These are phyloP conservation scores for Moricandia arvensis DNA, from an alignment of 345 rosid genomes.

Conservation along the genomic window DNA sequence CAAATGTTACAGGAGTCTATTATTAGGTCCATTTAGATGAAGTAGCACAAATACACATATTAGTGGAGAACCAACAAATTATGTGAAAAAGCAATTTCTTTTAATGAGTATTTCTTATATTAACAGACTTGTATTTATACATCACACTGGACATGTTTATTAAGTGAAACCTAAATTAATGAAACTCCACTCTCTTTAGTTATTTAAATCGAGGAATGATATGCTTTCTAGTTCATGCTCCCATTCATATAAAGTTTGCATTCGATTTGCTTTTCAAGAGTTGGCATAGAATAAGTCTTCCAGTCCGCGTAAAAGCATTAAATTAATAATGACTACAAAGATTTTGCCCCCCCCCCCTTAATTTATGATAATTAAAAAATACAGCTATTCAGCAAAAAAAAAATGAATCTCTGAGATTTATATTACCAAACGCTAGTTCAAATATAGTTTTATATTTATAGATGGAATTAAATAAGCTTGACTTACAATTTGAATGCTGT, in stretches of 20 bases:
- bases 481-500: constrained; percentile 9
- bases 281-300: constrained; percentile 23
- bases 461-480: constrained; percentile 8
- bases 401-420: constrained; percentile 10
- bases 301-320: constrained; percentile 30
- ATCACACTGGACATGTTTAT: constrained; percentile 2
- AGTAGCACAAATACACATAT: background rate
- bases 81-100: background rate
- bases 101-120: background rate
- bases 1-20: background rate
- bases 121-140: background rate
- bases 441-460: background rate
- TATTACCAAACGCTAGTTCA: constrained; percentile 14
- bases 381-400: constrained; percentile 28
- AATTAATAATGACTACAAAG: background rate
- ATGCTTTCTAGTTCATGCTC: background rate
- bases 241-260: background rate
- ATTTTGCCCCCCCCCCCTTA: background rate
- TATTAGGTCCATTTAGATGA: background rate
- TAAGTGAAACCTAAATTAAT: background rate
- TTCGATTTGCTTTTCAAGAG: background rate
- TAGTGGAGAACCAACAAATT: background rate
- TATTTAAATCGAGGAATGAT: background rate
- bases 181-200: constrained; percentile 27
- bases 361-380: background rate